Evolutionary conservation across 345 rosid species (phyloP), one percentile per base, ranked within the genome.

Genomic region (Sapria himalayana): DNA sequence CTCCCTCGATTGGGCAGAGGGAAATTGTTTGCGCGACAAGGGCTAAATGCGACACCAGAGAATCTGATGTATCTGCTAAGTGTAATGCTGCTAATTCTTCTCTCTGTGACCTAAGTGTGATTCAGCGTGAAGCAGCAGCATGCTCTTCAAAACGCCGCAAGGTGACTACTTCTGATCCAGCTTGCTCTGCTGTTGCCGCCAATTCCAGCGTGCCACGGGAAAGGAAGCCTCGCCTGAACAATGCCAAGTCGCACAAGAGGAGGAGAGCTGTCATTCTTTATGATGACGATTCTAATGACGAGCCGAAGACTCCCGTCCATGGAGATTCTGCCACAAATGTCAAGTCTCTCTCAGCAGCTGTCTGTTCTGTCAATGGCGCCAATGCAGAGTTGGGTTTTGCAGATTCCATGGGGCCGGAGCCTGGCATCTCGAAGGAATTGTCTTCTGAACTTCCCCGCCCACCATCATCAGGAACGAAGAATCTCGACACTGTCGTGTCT

Each of bases 261-360:
- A 70, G 89, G 37, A 74, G 93, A 65, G 76, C 66, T 22, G 82
- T 78, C 58, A 56, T 81, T 63, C 64, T 81, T 20, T 63, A 38
- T 31, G 85, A 70, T 25, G 86, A 67, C 15, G 80, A 72, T 15
- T 74, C 63, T 25, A 78, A 72, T 41, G 81, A 71, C 21, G 56
- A 63, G 41, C 78, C 78, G 11, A 79, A 76, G 66, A 86, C 94
- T 66, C 94, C 97, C 27, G 65, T 81, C 59, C 78, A 78, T 51
- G 78, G 73, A 49, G 74, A 61, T 49, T 48, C 64, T 48, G 48
- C 46, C 15, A 57, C 42, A 56, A 65, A 43, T 59, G 49, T 39
- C 32, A 66, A 46, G 46, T 60, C 39, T 25, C 46, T 66, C 31
- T 19, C 49, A 16, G 46, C 54, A 46, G 58, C 41, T 56, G 33